Evolutionary conservation across 1,139 yeast genomes (phyloP), one percentile per base, ranked within the genome.

Genomic region (Torulaspora pretoriensis): DNA sequence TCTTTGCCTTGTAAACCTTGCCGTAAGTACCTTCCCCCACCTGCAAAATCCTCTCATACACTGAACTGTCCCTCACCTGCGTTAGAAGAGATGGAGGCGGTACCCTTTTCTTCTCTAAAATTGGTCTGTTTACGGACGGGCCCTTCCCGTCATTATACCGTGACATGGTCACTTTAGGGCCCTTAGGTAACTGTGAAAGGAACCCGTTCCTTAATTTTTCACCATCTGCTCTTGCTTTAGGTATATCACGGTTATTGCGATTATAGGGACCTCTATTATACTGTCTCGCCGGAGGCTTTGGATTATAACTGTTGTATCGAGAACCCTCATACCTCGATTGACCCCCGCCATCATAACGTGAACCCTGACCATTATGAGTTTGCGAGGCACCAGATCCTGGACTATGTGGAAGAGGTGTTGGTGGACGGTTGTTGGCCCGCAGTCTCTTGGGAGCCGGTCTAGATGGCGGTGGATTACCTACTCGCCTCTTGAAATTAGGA

Each of bases 11-110:
- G 69, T 80, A 83, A 8, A 85, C 95, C 44, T 82, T 75, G 9
- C 94, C 89, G 59, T 85, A 85, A 0, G 95, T 88, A 3, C 95
- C 95, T 65, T 85, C 94, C 19, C 95, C 89, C 50, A 82, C 84
- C 60, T 80, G 85, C 16, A 67, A 59, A 14, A 61, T 53, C 35
- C 62, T 56, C 43, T 58, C 62, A 48, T 61, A 63, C 12, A 61
- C 53, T 1, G 66, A 61, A 2, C 52, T 41, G 3, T 51, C 44
- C 19, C 57, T 50, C 30, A 49, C 46, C 35, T 52, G 52, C 4
- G 47, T 42, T 6, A 52, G 14, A 25, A 54, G 45, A 4, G 55
- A 43, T 24, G 47, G 44, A n/a, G 51, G 36, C 40, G 47, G 38
- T 34, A 26, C 31, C 36, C 38, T 37, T 23, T 28, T 38, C 8